phyloP scores from a whole-genome alignment of 768 basidiomycete genomes.

The Hygrophorus russula region DNA sequence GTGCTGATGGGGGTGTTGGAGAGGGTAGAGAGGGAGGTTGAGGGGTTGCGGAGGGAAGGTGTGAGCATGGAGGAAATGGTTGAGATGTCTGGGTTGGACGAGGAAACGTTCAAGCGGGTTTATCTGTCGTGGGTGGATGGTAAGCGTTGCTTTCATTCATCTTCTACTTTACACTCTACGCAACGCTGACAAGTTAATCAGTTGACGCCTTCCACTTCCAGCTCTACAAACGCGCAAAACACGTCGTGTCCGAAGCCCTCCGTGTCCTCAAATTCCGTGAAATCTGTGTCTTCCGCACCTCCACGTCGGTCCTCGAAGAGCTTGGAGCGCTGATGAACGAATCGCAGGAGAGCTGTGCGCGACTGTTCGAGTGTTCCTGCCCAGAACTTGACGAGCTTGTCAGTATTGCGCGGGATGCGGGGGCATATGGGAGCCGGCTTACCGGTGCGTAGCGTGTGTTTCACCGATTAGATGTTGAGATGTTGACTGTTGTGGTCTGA shows the following conservation, averaged over 20 bases:
- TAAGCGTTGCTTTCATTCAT: constrained; percentile 20
- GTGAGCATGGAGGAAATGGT: constrained; percentile 72
- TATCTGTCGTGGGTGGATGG: constrained; percentile 77
- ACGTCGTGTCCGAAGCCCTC: constrained; percentile 71
- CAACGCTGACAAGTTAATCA: constrained; percentile 16
- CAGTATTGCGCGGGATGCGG: constrained; percentile 49
- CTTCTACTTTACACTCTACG: background rate
- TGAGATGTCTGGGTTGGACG: constrained; percentile 43
- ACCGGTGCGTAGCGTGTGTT: constrained; percentile 44
- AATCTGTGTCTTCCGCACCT: constrained; percentile 34
- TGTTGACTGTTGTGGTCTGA: background rate
- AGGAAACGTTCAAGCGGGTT: constrained; percentile 46
- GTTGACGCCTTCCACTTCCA: constrained; percentile 78
- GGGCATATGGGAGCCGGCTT: constrained; percentile 74
- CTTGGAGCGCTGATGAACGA: constrained; percentile 73
- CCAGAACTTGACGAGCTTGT: constrained; percentile 67
- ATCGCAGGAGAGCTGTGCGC: constrained; percentile 59
- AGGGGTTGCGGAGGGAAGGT: constrained; percentile 41
- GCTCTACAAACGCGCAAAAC: constrained; percentile 71
- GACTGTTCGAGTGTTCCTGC: constrained; percentile 70
- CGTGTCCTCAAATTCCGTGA: constrained; percentile 73
- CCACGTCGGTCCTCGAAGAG: constrained; percentile 22
- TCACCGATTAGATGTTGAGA: background rate
- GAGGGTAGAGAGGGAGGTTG: constrained; percentile 34
- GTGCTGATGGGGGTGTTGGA: constrained; percentile 36